Evolutionary conservation across 495 filamentous ascomycete species (phyloP).

Genomic region (Massariosphaeria phaeospora): DNA sequence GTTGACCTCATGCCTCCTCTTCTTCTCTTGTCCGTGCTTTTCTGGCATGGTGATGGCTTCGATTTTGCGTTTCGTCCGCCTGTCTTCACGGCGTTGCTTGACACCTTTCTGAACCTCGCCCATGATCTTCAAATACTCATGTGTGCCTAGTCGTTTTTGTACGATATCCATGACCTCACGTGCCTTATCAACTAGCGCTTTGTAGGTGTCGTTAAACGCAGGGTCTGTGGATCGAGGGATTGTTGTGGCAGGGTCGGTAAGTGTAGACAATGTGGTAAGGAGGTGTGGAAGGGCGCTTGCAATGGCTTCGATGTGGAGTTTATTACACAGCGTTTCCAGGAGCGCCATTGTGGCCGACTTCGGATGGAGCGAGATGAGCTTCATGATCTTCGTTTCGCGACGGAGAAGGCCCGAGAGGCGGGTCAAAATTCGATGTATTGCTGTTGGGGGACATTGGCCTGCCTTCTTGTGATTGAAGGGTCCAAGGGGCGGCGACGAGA

Average conservation of each 20-base stretch:
- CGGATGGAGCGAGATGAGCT: constrained; percentile 39
- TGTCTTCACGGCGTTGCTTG: constrained; percentile 60
- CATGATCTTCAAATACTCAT: constrained; percentile 65
- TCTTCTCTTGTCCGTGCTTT: constrained; percentile 70
- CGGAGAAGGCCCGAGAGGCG: constrained; percentile 73
- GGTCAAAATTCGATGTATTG: constrained; percentile 67
- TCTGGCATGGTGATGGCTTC: constrained; percentile 80
- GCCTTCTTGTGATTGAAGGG: background rate
- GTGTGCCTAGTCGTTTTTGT: constrained; percentile 79
- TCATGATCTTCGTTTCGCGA: constrained; percentile 53
- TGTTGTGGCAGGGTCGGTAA: constrained; percentile 73
- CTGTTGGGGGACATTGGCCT: constrained; percentile 39
- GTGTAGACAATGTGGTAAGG: constrained; percentile 73
- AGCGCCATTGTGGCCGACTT: constrained; percentile 74
- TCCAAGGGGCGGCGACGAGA: constrained; percentile 2
- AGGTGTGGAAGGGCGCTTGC: constrained; percentile 57
- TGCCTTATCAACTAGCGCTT: constrained; percentile 60
- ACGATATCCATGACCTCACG: constrained; percentile 67
- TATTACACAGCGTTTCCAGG: constrained; percentile 55
- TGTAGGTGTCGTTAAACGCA: constrained; percentile 61
- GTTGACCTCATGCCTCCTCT: constrained; percentile 78
- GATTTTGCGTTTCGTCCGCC: constrained; percentile 77
- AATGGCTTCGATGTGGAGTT: constrained; percentile 55
- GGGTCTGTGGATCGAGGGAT: constrained; percentile 61
- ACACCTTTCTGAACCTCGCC: constrained; percentile 63